Percentiles rank a stretch among this genome's conserved stretches.
phyloP scores from a whole-genome alignment of 176 grass and related monocot genomes.

The Bothriochloa decipiens region DNA sequence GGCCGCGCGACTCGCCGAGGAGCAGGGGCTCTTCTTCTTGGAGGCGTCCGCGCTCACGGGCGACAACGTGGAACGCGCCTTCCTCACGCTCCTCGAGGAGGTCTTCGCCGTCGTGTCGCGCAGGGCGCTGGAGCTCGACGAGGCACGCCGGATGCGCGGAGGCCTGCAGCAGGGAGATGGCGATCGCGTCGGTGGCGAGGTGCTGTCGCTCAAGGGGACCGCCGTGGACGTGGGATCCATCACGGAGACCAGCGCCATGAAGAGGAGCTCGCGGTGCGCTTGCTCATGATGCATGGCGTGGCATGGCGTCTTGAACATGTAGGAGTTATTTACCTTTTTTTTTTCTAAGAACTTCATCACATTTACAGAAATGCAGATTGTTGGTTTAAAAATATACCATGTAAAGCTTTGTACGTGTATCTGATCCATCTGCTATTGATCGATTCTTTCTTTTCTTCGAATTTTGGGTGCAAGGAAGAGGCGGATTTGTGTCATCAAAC shows the following conservation, averaged over 20 bases:
- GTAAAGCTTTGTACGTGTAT: conserved; percentile 1
- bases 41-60: conserved; percentile 73
- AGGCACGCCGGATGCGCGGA: conserved; percentile 42
- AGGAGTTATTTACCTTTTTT: background rate
- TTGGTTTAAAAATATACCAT: background rate
- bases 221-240: conserved; percentile 56
- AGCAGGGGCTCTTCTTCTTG: conserved; percentile 75
- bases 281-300: conserved; percentile 48
- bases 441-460: background rate
- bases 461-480: background rate
- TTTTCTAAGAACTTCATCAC: background rate
- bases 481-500: background rate
- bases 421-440: background rate
- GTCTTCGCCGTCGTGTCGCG: conserved; percentile 71
- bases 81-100: conserved; percentile 71
- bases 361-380: background rate
- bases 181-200: background rate
- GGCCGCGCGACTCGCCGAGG: conserved; percentile 60
- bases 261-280: conserved; percentile 53
- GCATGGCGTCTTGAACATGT: too few species aligned
- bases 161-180: background rate
- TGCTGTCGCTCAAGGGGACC: conserved; percentile 58
- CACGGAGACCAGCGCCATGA: conserved; percentile 80
- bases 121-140: conserved; percentile 60
- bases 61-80: conserved; percentile 70